phyloP scores from a whole-genome alignment of 108 stramenopile genomes.

The Nitzschia palea region DNA sequence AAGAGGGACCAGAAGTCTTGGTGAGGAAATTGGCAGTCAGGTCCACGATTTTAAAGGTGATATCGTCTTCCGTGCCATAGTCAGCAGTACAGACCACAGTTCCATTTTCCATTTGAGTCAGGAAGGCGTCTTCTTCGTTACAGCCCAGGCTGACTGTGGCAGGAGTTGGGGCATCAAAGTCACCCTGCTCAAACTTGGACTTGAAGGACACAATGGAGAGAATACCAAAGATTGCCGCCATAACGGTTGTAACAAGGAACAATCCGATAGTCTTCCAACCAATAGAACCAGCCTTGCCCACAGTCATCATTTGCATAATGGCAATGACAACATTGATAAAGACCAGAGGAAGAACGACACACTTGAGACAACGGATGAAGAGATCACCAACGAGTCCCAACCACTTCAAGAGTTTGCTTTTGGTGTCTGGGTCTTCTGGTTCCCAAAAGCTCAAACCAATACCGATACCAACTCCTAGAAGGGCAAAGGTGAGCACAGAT shows the following conservation, averaged over 20 bases:
- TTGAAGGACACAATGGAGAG: slow-evolving; percentile 29
- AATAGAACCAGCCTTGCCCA: slow-evolving; percentile 43
- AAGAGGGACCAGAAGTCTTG: slow-evolving; percentile 2
- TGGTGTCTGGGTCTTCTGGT: slow-evolving; percentile 33
- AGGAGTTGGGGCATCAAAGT: not conserved
- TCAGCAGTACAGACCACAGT: slow-evolving; percentile 31
- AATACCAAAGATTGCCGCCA: slow-evolving; percentile 33
- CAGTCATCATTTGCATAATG: slow-evolving; percentile 49
- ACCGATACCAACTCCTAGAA: slow-evolving; percentile 34
- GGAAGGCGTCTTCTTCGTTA: slow-evolving; percentile 20
- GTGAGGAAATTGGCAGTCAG: slow-evolving; percentile 30
- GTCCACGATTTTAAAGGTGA: slow-evolving; percentile 37
- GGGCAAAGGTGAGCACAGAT: slow-evolving; percentile 16
- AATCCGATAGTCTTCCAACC: slow-evolving; percentile 42
- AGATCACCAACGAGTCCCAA: slow-evolving; percentile 38
- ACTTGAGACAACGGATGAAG: slow-evolving; percentile 42
- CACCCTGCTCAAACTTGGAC: slow-evolving; percentile 18
- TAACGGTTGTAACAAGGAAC: slow-evolving; percentile 38
- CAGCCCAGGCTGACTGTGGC: slow-evolving; percentile 35
- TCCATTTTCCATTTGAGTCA: slow-evolving; percentile 39
- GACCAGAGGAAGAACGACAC: slow-evolving; percentile 47
- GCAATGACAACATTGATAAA: slow-evolving; percentile 43
- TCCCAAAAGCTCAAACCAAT: slow-evolving; percentile 41
- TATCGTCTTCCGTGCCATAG: slow-evolving; percentile 2
- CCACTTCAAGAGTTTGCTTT: slow-evolving; percentile 33